These are phyloP conservation scores for Penicillium arizonense DNA, from an alignment of 495 filamentous ascomycete genomes.

Conservation along the genomic window DNA sequence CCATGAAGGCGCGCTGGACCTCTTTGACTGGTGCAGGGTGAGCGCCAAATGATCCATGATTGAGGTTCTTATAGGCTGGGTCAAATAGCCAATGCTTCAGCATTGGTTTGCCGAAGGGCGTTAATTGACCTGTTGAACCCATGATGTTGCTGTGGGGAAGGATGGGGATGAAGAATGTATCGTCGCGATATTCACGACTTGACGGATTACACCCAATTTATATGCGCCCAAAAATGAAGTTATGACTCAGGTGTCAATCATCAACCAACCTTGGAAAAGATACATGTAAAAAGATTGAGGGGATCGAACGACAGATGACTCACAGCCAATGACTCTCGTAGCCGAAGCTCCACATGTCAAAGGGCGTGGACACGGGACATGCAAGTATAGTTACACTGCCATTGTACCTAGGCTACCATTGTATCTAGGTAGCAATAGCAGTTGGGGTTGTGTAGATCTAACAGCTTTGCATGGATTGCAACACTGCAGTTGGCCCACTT, in stretches of 20 bases:
- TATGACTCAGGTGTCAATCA: neutral
- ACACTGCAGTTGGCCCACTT: too few relatives aligned
- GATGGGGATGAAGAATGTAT: neutral
- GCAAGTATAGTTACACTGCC: too few relatives aligned
- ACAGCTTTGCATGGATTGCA: too few relatives aligned
- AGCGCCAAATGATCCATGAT: constrained; percentile 86
- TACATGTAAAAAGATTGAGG: neutral
- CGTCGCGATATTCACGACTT: neutral
- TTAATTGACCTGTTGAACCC: constrained; percentile 9
- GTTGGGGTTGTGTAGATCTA: too few relatives aligned
- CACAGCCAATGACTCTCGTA: constrained; percentile 4
- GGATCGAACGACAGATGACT: neutral
- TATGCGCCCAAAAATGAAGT: too few relatives aligned
- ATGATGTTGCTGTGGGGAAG: neutral
- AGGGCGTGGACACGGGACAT: neutral
- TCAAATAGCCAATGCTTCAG: constrained; percentile 71
- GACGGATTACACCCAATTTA: neutral
- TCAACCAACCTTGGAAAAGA: too few relatives aligned
- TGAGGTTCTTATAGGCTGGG: constrained; percentile 67
- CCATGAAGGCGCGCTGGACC: constrained; percentile 57
- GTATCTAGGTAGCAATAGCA: too few relatives aligned
- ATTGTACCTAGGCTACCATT: too few relatives aligned
- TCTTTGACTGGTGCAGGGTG: constrained; percentile 61
- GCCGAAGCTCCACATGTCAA: constrained; percentile 6
- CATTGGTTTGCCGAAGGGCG: constrained; percentile 59